Conservation (phyloP, 257 asterid genomes). For the Striga asiatica region DNA sequence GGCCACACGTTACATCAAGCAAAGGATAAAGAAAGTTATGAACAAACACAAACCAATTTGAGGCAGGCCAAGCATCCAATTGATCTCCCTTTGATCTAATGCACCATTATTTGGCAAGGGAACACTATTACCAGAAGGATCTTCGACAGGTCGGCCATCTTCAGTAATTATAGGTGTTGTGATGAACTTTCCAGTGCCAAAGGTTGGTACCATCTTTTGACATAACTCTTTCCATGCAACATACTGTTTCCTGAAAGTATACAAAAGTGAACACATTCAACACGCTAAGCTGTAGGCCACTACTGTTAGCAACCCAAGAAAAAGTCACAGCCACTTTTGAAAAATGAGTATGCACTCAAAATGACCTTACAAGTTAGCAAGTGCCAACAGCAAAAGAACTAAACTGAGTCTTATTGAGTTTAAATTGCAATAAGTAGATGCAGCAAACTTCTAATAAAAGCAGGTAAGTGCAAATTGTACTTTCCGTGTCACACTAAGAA, state of each 20-base stretch:
- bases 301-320: too few relatives aligned
- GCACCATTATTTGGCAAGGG: conserved; percentile 22
- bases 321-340: background rate
- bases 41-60: conserved; percentile 65
- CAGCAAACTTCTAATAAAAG: background rate
- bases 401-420: background rate
- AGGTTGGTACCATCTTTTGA: conserved; percentile 49
- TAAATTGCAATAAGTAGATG: background rate
- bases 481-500: background rate
- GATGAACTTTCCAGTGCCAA: conserved; percentile 79
- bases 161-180: conserved; percentile 53
- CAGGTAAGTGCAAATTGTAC: background rate
- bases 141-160: conserved; percentile 49
- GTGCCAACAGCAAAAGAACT: background rate
- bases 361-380: background rate
- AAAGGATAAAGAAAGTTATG: conserved; percentile 15
- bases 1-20: background rate
- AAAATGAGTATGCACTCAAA: background rate
- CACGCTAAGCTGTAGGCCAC: too few relatives aligned
- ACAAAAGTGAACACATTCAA: background rate
- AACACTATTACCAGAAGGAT: conserved; percentile 15
- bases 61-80: conserved; percentile 66
- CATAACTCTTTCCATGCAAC: conserved; percentile 71
- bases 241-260: conserved; percentile 56
- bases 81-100: conserved; percentile 43